phyloP scores from a whole-genome alignment of 2,329 filamentous ascomycete species.

The Pyrenophora graminea region DNA sequence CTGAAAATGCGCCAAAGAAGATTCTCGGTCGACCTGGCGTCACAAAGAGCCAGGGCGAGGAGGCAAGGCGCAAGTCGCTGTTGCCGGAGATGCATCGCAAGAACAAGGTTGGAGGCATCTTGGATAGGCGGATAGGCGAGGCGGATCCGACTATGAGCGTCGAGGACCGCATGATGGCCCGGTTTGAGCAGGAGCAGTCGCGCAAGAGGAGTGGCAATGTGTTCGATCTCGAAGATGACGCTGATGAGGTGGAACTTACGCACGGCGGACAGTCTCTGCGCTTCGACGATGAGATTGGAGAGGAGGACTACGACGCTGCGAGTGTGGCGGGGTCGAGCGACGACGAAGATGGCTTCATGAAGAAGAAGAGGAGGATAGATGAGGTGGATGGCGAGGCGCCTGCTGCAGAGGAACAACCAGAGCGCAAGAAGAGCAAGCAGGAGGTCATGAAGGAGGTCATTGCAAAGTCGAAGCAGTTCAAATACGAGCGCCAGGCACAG shows the following conservation, averaged over 20 bases:
- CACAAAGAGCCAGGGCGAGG: conserved; percentile 83
- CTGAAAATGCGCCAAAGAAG: conserved; percentile 56
- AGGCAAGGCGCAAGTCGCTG: conserved; percentile 80
- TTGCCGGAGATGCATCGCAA: conserved; percentile 87
- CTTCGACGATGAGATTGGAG: conserved; percentile 58
- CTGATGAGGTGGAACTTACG: conserved; percentile 72
- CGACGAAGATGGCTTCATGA: conserved; percentile 45
- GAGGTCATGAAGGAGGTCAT: conserved; percentile 99
- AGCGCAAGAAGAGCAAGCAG: conserved; percentile 90
- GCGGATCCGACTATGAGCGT: conserved; percentile 91
- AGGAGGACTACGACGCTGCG: conserved; percentile 79
- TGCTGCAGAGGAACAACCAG: conserved; percentile 62
- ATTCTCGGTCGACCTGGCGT: conserved; percentile 77
- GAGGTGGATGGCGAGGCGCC: conserved; percentile 53
- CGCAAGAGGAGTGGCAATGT: conserved; percentile 75
- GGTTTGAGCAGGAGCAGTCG: conserved; percentile 88
- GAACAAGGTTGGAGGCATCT: conserved; percentile 88
- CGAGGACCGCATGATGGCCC: conserved; percentile 87
- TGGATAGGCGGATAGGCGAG: conserved; percentile 94
- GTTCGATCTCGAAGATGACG: conserved; percentile 89
- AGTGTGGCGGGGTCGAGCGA: conserved; percentile 63
- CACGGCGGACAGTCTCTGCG: conserved; percentile 78
- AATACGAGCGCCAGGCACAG: conserved; percentile 87
- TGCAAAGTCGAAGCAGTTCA: conserved; percentile 93
- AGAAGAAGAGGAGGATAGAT: conserved; percentile 51